Conservation (phyloP, 257 asterid genomes). For the Salvia rosmarinus region DNA sequence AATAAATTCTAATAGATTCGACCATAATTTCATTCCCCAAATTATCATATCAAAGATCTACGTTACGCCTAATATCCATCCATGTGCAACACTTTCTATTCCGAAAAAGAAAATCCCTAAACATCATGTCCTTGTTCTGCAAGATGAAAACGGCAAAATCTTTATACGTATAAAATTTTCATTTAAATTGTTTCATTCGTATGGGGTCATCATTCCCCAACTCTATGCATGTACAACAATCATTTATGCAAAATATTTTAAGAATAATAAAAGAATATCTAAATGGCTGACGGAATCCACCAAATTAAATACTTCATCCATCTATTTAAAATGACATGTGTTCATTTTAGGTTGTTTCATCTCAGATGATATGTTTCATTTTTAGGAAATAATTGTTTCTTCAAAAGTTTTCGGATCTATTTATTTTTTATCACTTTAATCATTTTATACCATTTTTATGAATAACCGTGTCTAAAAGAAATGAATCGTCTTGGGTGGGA, state of each 20-base stretch:
- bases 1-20: slow-evolving; percentile 32
- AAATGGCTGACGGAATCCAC: too few relatives aligned
- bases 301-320: too few relatives aligned
- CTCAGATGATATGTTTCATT: too few relatives aligned
- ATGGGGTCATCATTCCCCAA: neutral
- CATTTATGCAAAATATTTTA: neutral
- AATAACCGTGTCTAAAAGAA: too few relatives aligned
- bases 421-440: too few relatives aligned
- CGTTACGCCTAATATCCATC: slow-evolving; percentile 6
- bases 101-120: neutral
- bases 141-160: neutral
- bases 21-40: slow-evolving; percentile 29
- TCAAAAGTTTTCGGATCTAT: too few relatives aligned
- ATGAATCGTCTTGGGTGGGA: too few relatives aligned
- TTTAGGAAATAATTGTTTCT: too few relatives aligned
- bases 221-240: neutral
- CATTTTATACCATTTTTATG: too few relatives aligned
- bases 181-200: slow-evolving; percentile 2
- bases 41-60: slow-evolving; percentile 22
- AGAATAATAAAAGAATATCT: neutral
- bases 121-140: neutral
- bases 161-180: neutral
- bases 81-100: slow-evolving; percentile 25
- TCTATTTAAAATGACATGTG: too few relatives aligned
- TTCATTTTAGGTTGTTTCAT: too few relatives aligned